Evolutionary conservation across 2,329 filamentous ascomycete genomes (phyloP), one percentile per base, ranked within the genome.

Genomic region (Fusarium miscanthi): DNA sequence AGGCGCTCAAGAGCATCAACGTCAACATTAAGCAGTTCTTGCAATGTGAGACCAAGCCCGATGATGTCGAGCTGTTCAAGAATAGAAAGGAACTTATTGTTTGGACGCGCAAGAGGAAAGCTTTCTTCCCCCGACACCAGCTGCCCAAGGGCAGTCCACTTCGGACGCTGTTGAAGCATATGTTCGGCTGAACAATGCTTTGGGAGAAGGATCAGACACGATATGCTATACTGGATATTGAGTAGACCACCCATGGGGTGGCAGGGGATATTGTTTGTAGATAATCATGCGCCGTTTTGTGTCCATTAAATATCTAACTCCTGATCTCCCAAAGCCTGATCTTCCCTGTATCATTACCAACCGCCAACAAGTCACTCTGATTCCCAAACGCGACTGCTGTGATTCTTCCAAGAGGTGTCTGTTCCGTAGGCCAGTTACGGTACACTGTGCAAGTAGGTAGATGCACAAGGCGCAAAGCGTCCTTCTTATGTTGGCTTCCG

Each of bases 401-500:
- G 73, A 98, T 91, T 66, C 94, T 88, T 0, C 96, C 96, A 69
- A 99, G 83, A 2, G 95, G 94, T 63, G 96, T 99, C 80, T 93
- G 91, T 72, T 91, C 89, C 59, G 95, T 99, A 30, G 96, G 96
- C 96, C 96, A 99, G 82, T 99, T 99, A 78, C 92, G 91, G 86
- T 96, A 99, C 25, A 98, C 94, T 3, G 94, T 97, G 81, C 94
- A 97, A 75, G 90, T 95, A 1, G 95, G 95, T 74, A 99, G 84
- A 82, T 99, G 96, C 37, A 95, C 94, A 73, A 99, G 84, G 78
- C 93, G 88, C 80, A 99, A 84, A 1, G 95, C 94, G 82, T 98
- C 94, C 80, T 92, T 92, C 87, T 97, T 97, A 87, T 93, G 93
- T 70, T 89, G 89, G 82, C 93, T 97, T 43, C 91, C 93, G 85